Percentiles rank a stretch among this genome's conserved stretches.
These are phyloP conservation scores for Nakataea oryzae DNA, from an alignment of 2,329 filamentous ascomycete species.

Conservation along the genomic window DNA sequence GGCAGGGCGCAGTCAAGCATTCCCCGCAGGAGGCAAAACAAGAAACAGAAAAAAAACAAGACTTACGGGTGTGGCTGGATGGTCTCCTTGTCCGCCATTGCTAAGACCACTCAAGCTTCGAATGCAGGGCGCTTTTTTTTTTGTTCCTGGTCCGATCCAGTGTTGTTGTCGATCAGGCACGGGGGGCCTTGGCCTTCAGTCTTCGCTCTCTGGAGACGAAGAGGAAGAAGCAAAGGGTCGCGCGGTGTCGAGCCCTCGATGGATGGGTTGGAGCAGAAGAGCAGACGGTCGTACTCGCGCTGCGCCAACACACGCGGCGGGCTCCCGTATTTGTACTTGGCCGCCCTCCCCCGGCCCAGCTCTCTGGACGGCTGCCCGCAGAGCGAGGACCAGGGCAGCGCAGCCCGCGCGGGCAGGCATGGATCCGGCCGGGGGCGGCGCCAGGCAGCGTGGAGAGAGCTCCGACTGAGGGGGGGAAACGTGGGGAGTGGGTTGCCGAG, in stretches of 20 bases:
- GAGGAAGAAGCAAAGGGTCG: not conserved
- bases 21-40: not conserved
- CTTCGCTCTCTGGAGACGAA: not conserved
- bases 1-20: not conserved
- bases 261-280: not conserved
- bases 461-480: not conserved
- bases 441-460: not conserved
- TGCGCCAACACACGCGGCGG: not conserved
- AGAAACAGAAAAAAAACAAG: not conserved
- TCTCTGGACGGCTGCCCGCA: not conserved
- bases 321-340: not conserved
- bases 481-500: not conserved
- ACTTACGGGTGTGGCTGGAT: not conserved
- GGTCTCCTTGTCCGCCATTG: not conserved
- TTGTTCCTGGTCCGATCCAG: not conserved
- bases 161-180: not conserved
- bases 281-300: not conserved
- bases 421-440: no score
- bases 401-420: no score
- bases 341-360: not conserved
- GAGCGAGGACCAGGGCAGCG: not conserved
- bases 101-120: not conserved
- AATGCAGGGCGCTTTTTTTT: not conserved
- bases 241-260: no score
- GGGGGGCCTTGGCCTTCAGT: not conserved